Conservation (phyloP, 805 yeast species). For the Yarrowia osloensis region DNA sequence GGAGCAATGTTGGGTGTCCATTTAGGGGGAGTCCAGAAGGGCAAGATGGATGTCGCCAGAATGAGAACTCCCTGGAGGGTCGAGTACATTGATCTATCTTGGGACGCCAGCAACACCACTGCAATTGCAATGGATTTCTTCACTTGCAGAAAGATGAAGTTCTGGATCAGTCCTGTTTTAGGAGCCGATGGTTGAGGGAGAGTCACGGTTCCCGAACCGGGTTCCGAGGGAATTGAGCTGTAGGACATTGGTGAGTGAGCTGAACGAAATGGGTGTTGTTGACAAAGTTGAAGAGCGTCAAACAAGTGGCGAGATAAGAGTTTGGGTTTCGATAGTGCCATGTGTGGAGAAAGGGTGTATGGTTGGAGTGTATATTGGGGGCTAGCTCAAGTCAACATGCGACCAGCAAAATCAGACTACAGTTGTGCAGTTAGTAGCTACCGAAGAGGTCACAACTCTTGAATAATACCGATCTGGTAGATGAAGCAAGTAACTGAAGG, state of each 20-base stretch:
- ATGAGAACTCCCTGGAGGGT: neutral
- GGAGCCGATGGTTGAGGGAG: neutral
- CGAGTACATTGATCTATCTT: neutral
- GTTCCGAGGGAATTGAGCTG: neutral
- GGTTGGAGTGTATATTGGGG: too few species aligned
- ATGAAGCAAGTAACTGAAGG: too few species aligned
- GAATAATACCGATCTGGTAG: too few species aligned
- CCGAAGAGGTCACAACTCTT: too few species aligned
- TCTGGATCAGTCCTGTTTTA: neutral
- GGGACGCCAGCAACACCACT: neutral
- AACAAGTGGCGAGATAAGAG: too few species aligned
- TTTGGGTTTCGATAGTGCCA: too few species aligned
- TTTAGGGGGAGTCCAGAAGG: neutral
- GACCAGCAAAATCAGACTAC: too few species aligned
- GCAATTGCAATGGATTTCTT: neutral
- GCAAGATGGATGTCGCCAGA: neutral
- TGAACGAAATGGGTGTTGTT: too few species aligned
- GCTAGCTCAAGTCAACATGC: too few species aligned
- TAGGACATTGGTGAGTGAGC: neutral
- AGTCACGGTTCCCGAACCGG: neutral
- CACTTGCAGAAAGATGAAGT: constrained; percentile 1
- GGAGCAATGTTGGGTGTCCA: neutral
- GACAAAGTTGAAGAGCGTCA: too few species aligned
- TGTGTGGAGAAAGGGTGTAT: too few species aligned
- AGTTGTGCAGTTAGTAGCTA: too few species aligned